These are phyloP conservation scores for Aspergillus egyptiacus DNA, from an alignment of 495 filamentous ascomycete species.

Conservation along the genomic window DNA sequence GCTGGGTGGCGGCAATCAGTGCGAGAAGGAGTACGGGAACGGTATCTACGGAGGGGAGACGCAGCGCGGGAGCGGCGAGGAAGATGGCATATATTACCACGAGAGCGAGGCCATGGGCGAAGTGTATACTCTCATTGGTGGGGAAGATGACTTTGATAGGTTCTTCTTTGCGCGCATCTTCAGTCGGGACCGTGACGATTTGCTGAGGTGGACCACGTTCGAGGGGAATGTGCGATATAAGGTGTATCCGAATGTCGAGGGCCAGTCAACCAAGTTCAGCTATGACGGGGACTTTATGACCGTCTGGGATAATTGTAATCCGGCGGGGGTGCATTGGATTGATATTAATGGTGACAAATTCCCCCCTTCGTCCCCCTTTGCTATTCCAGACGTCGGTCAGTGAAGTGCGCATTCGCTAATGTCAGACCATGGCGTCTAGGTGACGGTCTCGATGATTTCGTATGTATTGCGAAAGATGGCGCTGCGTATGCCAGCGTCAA, in stretches of 20 bases:
- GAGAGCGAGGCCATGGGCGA: not conserved
- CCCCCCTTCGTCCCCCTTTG: too few species aligned
- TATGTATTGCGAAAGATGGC: conserved; percentile 5
- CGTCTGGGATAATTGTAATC: not conserved
- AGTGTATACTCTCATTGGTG: not conserved
- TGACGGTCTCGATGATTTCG: conserved; percentile 22
- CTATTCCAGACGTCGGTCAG: too few species aligned
- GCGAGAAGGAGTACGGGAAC: conserved; percentile 2
- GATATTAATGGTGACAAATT: conserved; percentile 30
- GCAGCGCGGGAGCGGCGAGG: conserved; percentile 4
- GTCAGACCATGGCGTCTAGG: too few species aligned
- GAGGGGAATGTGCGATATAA: not conserved
- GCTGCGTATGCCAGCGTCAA: conserved; percentile 6
- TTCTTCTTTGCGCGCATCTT: conserved; percentile 1
- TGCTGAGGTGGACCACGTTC: not conserved
- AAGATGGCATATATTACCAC: conserved; percentile 10
- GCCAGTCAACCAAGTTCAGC: not conserved
- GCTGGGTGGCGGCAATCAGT: too few species aligned
- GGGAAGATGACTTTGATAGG: not conserved
- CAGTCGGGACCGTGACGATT: not conserved
- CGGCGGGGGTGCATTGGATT: conserved; percentile 11
- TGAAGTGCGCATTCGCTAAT: too few species aligned
- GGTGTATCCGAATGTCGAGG: not conserved
- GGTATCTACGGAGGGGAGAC: not conserved
- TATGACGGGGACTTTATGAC: not conserved